Evolutionary conservation across 2,329 filamentous ascomycete species (phyloP), one percentile per base, ranked within the genome.

Genomic region (Colletotrichum sp.): DNA sequence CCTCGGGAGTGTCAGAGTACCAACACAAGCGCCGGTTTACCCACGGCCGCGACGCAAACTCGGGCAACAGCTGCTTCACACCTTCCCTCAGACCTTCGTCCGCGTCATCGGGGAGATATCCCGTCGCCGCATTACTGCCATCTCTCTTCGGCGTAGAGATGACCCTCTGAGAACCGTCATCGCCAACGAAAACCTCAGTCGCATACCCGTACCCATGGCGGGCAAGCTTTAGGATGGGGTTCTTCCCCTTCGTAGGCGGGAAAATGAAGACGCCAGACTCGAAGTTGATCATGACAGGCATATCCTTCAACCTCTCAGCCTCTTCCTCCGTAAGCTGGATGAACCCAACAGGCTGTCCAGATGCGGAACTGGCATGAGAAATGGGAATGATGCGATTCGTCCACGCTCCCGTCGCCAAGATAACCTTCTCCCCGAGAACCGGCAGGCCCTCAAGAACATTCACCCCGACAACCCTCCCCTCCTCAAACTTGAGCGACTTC

Each of bases 361-460:
- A 93, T 0, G 92, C 90, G 70, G 90, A 88, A 28, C 89, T 90
- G 16, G 92, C 88, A 58, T 93, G 92, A 30, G 89, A 87, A 2
- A 94, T 85, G 79, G 93, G 91, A 58, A 95, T 16, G 1, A 85
- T 64, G 3, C 79, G 67, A 16, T 83, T 83, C 16, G 92, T 92
- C 93, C 93, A 95, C 4, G 93, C 93, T 12, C 94, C 94, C 2
- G 93, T 90, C 2, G 93, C 92, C 5, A 95, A 84, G 65, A 95
- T 85, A 3, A 81, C 80, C 13, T 94, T 84, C n/a, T 85, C 84
- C 7, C 90, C 93, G 16, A 77, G 73, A 58, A 86, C 77, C 8
- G 87, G 26, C 88, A 38, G 61, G 2, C 77, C 77, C 16, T 66
- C 74, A 0, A 79, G 77, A 1, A 80, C 77, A 9, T 82, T 78